A percentile compares a stretch with the other conserved stretches of the same genome.
Conservation (phyloP, 2,329 filamentous ascomycete species). For the Penicillium griseofulvum region DNA sequence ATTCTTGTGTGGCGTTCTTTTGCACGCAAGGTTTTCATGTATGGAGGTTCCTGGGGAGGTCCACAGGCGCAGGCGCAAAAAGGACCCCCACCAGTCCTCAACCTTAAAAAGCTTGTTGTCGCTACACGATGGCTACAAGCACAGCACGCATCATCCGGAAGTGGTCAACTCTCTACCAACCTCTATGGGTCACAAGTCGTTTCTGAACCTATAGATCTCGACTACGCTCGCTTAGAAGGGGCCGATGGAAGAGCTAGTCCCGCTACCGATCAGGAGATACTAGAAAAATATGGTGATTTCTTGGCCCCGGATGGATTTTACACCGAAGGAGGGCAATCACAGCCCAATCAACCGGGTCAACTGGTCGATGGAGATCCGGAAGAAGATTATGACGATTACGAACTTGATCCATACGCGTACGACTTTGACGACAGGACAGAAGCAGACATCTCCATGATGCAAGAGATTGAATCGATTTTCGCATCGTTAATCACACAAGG, state of each 20-base stretch:
- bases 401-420: constrained; percentile 59
- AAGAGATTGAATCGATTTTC: constrained; percentile 73
- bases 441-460: constrained; percentile 41
- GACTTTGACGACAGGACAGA: constrained; percentile 17
- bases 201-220: constrained; percentile 30
- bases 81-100: constrained; percentile 67
- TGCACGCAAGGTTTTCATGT: constrained; percentile 71
- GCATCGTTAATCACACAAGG: constrained; percentile 76
- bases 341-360: constrained; percentile 23
- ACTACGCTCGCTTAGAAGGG: constrained; percentile 29
- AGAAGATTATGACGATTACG: constrained; percentile 39
- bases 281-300: constrained; percentile 37
- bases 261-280: constrained; percentile 9
- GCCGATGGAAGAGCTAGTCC: constrained; percentile 3
- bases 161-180: constrained; percentile 8
- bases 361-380: constrained; percentile 31
- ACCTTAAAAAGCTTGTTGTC: constrained; percentile 65
- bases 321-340: constrained; percentile 30
- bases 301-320: constrained; percentile 36
- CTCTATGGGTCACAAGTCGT: constrained; percentile 31
- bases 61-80: constrained; percentile 40
- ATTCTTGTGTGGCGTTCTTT: constrained; percentile 82
- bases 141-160: constrained; percentile 20
- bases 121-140: constrained; percentile 64
- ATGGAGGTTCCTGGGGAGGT: constrained; percentile 69